phyloP scores from a whole-genome alignment of 2,329 filamentous ascomycete species.

The Lachnellula hyalina region DNA sequence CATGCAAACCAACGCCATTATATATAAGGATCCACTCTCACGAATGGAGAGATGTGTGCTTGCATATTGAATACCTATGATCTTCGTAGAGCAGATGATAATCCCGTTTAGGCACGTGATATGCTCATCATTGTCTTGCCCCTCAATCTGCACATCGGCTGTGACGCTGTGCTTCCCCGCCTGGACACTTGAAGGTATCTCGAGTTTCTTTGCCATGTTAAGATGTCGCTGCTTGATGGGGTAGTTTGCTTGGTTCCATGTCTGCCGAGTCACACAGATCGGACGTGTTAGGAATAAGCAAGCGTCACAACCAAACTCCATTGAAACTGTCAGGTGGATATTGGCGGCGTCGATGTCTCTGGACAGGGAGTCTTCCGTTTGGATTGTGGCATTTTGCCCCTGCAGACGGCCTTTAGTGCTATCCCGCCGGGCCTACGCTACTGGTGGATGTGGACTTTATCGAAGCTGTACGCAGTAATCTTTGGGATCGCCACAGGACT shows the following conservation, averaged over 20 bases:
- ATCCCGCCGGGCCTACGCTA: background rate
- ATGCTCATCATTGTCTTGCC: background rate
- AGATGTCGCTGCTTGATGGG: background rate
- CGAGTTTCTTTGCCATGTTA: background rate
- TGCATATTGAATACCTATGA: background rate
- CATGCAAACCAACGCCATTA: background rate
- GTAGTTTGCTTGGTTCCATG: too few species aligned
- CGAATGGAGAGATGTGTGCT: background rate
- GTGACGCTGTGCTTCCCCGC: background rate
- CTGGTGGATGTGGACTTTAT: background rate
- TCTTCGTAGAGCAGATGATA: background rate
- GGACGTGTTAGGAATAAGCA: too few species aligned
- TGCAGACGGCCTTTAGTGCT: background rate
- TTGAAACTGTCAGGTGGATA: too few species aligned
- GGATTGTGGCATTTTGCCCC: background rate
- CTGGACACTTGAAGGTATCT: background rate
- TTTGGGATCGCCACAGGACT: background rate
- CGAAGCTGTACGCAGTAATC: background rate
- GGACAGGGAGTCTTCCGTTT: background rate
- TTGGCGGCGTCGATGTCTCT: background rate
- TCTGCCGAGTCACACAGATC: too few species aligned
- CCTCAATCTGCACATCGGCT: background rate
- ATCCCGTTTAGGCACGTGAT: background rate
- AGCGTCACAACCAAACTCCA: too few species aligned
- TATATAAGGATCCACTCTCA: conserved; percentile 3